Evolutionary conservation across 352 stramenopile genomes (phyloP).

Genomic region (Phytophthora fragariaefolia): DNA sequence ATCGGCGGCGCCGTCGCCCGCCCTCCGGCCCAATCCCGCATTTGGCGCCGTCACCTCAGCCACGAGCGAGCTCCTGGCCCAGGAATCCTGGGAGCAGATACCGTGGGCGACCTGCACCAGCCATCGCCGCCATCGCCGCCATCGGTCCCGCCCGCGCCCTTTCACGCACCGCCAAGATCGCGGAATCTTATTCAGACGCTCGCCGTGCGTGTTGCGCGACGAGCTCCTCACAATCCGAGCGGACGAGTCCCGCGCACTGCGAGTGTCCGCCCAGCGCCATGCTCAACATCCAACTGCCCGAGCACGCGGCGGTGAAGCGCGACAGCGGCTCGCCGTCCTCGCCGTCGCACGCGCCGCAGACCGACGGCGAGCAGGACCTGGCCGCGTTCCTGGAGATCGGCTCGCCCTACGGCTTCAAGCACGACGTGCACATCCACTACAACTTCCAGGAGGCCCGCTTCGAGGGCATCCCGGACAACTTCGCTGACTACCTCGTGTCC

Average conservation of each 20-base stretch:
- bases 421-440: constrained; percentile 89
- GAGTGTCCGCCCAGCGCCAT: constrained; percentile 13
- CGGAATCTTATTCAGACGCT: constrained; percentile 39
- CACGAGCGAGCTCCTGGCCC: neutral
- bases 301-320: constrained; percentile 34
- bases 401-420: constrained; percentile 74
- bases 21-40: constrained; percentile 20
- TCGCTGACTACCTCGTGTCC: constrained; percentile 67
- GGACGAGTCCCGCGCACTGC: constrained; percentile 9
- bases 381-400: constrained; percentile 65
- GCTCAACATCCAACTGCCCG: constrained; percentile 59
- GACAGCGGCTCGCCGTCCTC: constrained; percentile 42
- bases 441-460: constrained; percentile 88
- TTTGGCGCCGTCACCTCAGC: constrained; percentile 31
- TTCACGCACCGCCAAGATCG: constrained; percentile 25
- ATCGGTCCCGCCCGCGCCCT: too few relatives aligned
- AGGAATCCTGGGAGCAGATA: constrained; percentile 7
- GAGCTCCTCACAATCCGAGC: constrained; percentile 34
- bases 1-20: neutral
- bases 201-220: constrained; percentile 14
- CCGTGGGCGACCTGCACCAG: neutral
- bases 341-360: constrained; percentile 29
- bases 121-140: too few relatives aligned
- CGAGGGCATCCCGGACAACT: constrained; percentile 85
- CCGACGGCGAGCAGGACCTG: constrained; percentile 41